phyloP scores from a whole-genome alignment of 768 basidiomycete species.

The Arthromyces matolae region DNA sequence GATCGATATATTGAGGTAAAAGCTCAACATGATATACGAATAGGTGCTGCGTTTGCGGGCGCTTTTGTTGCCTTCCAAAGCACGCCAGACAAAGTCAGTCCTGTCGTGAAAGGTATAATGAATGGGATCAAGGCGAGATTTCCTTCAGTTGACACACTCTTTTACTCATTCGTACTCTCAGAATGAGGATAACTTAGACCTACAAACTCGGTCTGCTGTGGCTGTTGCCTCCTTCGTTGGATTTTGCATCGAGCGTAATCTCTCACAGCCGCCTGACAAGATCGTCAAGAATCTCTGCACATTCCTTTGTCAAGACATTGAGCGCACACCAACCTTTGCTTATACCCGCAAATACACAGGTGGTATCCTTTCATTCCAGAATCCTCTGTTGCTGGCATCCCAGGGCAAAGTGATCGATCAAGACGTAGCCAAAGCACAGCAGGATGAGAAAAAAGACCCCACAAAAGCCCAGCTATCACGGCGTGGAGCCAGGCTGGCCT shows the following conservation, averaged over 20 bases:
- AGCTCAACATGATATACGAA: constrained; percentile 79
- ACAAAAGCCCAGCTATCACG: constrained; percentile 68
- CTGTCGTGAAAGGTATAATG: constrained; percentile 95
- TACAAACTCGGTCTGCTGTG: constrained; percentile 84
- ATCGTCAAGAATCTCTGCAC: constrained; percentile 96
- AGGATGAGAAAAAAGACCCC: constrained; percentile 51
- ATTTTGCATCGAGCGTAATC: constrained; percentile 70
- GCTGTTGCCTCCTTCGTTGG: constrained; percentile 87
- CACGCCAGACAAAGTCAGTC: constrained; percentile 91
- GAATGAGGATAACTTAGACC: constrained; percentile 85
- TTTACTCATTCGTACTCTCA: constrained; percentile 24
- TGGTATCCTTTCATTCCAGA: constrained; percentile 77
- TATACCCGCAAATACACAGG: constrained; percentile 54
- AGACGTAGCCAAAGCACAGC: constrained; percentile 41
- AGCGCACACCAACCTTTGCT: constrained; percentile 87
- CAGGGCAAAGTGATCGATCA: constrained; percentile 33
- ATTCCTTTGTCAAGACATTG: constrained; percentile 89
- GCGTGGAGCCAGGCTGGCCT: constrained; percentile 82
- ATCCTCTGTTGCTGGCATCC: constrained; percentile 29
- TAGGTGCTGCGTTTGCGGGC: constrained; percentile 86
- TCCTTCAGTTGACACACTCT: not conserved
- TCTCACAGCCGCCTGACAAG: constrained; percentile 88
- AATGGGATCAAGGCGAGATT: constrained; percentile 86
- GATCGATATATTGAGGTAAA: constrained; percentile 81
- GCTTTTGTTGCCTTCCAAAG: constrained; percentile 85